Evolutionary conservation across 441 rosid genomes (phyloP).

Genomic region (Kokia cookei): DNA sequence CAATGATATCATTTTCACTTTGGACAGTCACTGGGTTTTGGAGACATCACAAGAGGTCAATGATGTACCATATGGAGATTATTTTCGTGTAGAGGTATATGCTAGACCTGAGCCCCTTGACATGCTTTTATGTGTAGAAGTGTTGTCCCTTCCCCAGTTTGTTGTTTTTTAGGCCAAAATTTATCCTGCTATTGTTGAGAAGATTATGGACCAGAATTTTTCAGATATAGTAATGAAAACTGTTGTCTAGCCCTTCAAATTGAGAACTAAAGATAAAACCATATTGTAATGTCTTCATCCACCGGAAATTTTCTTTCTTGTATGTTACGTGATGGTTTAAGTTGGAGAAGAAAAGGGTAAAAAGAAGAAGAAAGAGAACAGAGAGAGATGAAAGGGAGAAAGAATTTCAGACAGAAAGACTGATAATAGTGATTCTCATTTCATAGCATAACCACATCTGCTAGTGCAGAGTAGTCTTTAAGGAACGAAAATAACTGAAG

Average conservation of each 20-base stretch:
- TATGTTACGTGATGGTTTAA: too few species aligned
- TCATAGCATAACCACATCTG: too few species aligned
- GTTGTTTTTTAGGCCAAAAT: not conserved
- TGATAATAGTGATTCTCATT: too few species aligned
- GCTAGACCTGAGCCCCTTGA: conserved; percentile 10
- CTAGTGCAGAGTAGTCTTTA: too few species aligned
- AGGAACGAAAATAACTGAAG: too few species aligned
- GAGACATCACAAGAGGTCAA: conserved; percentile 84
- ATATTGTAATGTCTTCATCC: not conserved
- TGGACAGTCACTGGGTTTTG: conserved; percentile 68
- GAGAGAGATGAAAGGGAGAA: too few species aligned
- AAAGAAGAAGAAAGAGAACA: too few species aligned
- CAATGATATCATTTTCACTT: conserved; percentile 24
- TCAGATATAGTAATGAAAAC: not conserved
- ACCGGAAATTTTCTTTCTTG: not conserved
- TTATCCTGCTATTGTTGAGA: conserved; percentile 6
- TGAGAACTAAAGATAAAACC: not conserved
- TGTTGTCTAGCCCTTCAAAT: not conserved
- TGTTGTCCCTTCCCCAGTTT: not conserved
- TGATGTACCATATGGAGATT: conserved; percentile 91
- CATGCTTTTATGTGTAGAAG: not conserved
- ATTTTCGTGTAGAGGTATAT: conserved; percentile 83
- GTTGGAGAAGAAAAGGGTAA: too few species aligned
- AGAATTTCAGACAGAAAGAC: too few species aligned
- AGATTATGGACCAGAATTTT: conserved; percentile 2